Evolutionary conservation across 371 early-diverging fungal species (phyloP).

Genomic region (Rhizopus delemar): DNA sequence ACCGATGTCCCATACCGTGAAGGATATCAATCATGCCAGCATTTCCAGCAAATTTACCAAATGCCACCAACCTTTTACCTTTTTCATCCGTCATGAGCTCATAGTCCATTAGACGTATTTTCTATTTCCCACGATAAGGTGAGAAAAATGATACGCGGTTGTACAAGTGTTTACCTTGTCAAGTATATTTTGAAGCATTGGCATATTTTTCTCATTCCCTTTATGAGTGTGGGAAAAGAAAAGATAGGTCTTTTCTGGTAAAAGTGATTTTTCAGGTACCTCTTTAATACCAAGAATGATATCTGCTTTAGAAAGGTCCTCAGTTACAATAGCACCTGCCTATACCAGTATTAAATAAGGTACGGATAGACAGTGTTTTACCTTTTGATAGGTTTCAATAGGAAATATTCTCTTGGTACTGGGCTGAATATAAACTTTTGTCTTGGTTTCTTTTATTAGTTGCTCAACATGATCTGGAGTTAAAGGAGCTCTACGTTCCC

Average conservation of each 20-base stretch:
- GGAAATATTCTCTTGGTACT: conserved; percentile 88
- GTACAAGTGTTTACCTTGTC: conserved; percentile 69
- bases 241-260: conserved; percentile 88
- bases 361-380: conserved; percentile 22
- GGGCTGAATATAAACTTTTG: conserved; percentile 87
- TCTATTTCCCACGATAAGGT: conserved; percentile 49
- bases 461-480: conserved; percentile 77
- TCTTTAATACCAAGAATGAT: conserved; percentile 96
- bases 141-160: conserved; percentile 15
- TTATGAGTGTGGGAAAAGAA: conserved; percentile 98
- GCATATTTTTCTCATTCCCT: conserved; percentile 92
- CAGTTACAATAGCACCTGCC: conserved; percentile 88
- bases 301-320: conserved; percentile 88
- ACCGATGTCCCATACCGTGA: conserved; percentile 89
- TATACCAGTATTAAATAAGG: conserved; percentile 23
- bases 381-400: conserved; percentile 78
- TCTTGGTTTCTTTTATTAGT: conserved; percentile 80
- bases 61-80: conserved; percentile 83
- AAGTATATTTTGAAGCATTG: conserved; percentile 80
- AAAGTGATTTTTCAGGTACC: conserved; percentile 80
- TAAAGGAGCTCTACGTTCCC: conserved; percentile 93
- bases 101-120: conserved; percentile 92
- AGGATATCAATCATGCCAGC: conserved; percentile 95
- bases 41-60: conserved; percentile 93
- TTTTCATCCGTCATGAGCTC: conserved; percentile 86